Percentiles rank a stretch among this genome's conserved stretches.
phyloP scores from a whole-genome alignment of 2,329 filamentous ascomycete species.

The Neofusicoccum parvum region DNA sequence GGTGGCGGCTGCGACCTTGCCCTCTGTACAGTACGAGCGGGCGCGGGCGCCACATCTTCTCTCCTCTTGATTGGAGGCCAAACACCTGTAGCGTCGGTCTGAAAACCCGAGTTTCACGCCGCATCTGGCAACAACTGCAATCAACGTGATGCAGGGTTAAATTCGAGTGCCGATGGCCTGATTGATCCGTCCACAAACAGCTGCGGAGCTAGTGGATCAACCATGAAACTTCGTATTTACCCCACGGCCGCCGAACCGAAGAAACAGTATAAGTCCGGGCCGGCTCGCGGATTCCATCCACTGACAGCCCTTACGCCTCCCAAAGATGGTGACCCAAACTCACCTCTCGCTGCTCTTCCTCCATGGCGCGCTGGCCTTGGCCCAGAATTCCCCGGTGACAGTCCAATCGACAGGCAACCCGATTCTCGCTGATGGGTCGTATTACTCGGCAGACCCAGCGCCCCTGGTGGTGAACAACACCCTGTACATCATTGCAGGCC shows the following conservation, averaged over 20 bases:
- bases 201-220: neutral
- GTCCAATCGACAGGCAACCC: slow-evolving; percentile 34
- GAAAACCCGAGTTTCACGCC: no score
- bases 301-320: neutral
- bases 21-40: no score
- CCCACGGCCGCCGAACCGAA: neutral
- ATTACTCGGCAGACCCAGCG: slow-evolving; percentile 45
- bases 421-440: slow-evolving; percentile 40
- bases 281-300: neutral
- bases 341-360: neutral
- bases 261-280: neutral
- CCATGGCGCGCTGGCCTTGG: neutral
- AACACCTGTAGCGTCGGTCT: no score
- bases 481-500: slow-evolving; percentile 42
- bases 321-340: neutral
- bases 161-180: neutral
- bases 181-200: neutral
- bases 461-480: slow-evolving; percentile 42
- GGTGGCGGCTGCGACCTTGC: no score
- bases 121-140: neutral
- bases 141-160: neutral
- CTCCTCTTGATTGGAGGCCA: no score
- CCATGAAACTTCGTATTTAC: slow-evolving; percentile 1
- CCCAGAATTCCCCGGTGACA: neutral
- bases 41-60: no score